Percentiles rank a stretch among this genome's conserved stretches.
These are phyloP conservation scores for Harringtonia lauricola DNA, from an alignment of 2,329 filamentous ascomycete genomes.

Conservation along the genomic window DNA sequence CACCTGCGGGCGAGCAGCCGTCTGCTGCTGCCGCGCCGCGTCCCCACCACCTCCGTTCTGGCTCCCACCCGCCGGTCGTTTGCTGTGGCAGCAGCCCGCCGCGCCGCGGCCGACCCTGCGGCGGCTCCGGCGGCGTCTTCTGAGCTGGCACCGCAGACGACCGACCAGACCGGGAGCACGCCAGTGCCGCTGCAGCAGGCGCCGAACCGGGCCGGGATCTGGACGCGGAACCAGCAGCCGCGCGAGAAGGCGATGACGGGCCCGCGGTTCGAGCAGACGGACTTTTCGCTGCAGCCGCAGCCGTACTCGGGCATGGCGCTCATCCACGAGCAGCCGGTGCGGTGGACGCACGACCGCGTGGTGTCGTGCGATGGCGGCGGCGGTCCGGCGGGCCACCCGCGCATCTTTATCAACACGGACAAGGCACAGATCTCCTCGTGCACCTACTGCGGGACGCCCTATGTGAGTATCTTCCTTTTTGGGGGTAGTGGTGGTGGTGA, in stretches of 20 bases:
- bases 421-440: slow-evolving; percentile 86
- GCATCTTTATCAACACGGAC: slow-evolving; percentile 95
- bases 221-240: slow-evolving; percentile 79
- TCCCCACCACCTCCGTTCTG: slow-evolving; percentile 10
- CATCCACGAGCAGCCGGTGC: slow-evolving; percentile 90
- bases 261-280: slow-evolving; percentile 93
- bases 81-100: slow-evolving; percentile 34
- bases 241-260: slow-evolving; percentile 80
- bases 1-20: slow-evolving; percentile 26
- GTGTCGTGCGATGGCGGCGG: slow-evolving; percentile 90
- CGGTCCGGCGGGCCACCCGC: slow-evolving; percentile 79
- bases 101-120: slow-evolving; percentile 32
- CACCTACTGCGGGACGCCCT: slow-evolving; percentile 89
- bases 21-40: slow-evolving; percentile 29
- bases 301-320: slow-evolving; percentile 86
- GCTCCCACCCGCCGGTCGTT: slow-evolving; percentile 33
- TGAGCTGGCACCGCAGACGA: slow-evolving; percentile 28
- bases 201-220: slow-evolving; percentile 71
- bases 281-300: slow-evolving; percentile 85
- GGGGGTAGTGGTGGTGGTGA: neutral
- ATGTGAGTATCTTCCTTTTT: slow-evolving; percentile 46
- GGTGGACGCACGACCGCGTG: slow-evolving; percentile 73
- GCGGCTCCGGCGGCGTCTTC: slow-evolving; percentile 23
- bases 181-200: slow-evolving; percentile 57
- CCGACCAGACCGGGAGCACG: slow-evolving; percentile 23